Conservation (phyloP, 805 yeast genomes). For the Torulaspora franciscae region DNA sequence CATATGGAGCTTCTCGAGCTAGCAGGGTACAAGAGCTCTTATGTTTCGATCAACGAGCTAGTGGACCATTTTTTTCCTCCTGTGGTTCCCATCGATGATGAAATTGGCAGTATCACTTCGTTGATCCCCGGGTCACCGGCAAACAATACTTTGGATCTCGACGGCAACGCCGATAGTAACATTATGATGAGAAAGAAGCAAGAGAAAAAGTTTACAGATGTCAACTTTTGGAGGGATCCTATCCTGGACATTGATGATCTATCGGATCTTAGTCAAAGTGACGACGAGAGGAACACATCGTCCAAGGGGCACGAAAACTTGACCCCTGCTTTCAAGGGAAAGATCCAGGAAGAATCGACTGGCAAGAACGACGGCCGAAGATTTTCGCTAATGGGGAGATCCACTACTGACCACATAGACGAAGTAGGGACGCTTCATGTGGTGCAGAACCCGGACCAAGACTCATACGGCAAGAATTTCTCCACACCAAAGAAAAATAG, state of each 20-base stretch:
- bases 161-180: conserved; percentile 18
- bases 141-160: conserved; percentile 19
- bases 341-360: not conserved
- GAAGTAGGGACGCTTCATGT: conserved; percentile 1
- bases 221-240: conserved; percentile 89
- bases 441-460: not conserved
- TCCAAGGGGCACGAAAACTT: conserved; percentile 5
- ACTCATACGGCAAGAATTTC: conserved; percentile 4
- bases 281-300: conserved; percentile 20
- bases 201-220: conserved; percentile 63
- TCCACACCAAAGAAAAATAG: conserved; percentile 10
- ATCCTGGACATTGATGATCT: conserved; percentile 56
- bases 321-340: not conserved
- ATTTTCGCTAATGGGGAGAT: conserved; percentile 11
- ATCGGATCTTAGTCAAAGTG: conserved; percentile 46
- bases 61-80: conserved; percentile 99
- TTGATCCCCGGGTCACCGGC: conserved; percentile 34
- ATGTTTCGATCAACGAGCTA: conserved; percentile 82
- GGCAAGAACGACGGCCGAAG: conserved; percentile 14
- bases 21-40: conserved; percentile 87
- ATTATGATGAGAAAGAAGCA: conserved; percentile 24
- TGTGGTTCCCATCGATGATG: conserved; percentile 38
- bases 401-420: not conserved
- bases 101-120: conserved; percentile 30
- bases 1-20: conserved; percentile 93